These are phyloP conservation scores for Pyrus betulifolia DNA, from an alignment of 306 rosid genomes.

Conservation along the genomic window DNA sequence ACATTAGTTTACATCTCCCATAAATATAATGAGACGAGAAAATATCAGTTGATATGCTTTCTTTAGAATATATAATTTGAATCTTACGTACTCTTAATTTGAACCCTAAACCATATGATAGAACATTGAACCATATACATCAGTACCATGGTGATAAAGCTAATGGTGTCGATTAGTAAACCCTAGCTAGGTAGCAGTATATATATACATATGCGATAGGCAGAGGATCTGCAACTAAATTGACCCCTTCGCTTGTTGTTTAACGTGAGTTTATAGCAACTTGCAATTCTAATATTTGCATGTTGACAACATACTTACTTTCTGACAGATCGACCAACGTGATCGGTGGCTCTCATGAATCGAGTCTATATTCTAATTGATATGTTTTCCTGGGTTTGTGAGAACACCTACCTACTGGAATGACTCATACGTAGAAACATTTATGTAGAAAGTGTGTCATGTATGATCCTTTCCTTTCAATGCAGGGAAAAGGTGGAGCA, in stretches of 20 bases:
- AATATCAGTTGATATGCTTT: not conserved
- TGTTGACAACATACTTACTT: not conserved
- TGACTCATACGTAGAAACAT: slow-evolving; percentile 7
- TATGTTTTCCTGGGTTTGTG: not conserved
- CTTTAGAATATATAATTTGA: not conserved
- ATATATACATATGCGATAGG: not conserved
- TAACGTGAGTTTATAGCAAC: not conserved
- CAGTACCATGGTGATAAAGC: not conserved
- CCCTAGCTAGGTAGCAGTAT: not conserved
- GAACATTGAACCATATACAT: not conserved
- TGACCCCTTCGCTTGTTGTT: not conserved
- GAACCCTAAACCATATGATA: not conserved
- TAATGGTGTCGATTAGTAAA: not conserved
- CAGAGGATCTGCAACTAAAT: not conserved
- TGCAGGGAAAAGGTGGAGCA: not conserved
- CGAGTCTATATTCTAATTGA: not conserved
- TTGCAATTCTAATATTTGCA: not conserved
- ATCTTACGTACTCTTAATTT: too few relatives aligned
- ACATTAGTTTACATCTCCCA: not conserved
- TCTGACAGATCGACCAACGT: slow-evolving; percentile 9
- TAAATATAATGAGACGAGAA: too few relatives aligned
- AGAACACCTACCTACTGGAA: not conserved
- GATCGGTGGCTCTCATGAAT: not conserved
- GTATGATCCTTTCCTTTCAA: not conserved
- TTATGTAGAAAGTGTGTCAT: not conserved